These are phyloP conservation scores for Penicillium tannophilum DNA, from an alignment of 495 filamentous ascomycete species.

Conservation along the genomic window DNA sequence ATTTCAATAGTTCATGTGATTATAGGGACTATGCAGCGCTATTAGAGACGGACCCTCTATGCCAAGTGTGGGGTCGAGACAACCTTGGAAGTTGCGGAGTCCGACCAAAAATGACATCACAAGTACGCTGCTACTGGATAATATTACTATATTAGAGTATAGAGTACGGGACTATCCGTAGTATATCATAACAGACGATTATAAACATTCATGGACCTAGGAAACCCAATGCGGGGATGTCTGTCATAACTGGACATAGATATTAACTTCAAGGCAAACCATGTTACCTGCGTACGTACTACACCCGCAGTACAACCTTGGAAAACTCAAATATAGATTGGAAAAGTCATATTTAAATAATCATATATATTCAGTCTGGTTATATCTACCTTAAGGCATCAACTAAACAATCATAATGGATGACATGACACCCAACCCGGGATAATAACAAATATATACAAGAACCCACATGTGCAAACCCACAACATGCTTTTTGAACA, in stretches of 20 bases:
- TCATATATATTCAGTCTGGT: constrained; percentile 13
- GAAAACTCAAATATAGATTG: not conserved
- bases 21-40: not conserved
- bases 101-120: not conserved
- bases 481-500: not conserved
- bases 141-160: not conserved
- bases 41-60: not conserved
- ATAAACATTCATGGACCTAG: not conserved
- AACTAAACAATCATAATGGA: constrained; percentile 3
- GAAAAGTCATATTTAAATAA: not conserved
- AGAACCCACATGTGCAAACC: constrained; percentile 1
- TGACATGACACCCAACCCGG: constrained; percentile 22
- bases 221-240: too few species aligned
- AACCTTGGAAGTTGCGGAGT: not conserved
- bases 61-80: not conserved
- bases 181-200: not conserved
- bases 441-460: constrained; percentile 21
- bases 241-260: too few species aligned
- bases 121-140: not conserved
- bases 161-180: not conserved
- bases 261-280: too few species aligned
- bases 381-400: constrained; percentile 14
- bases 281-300: too few species aligned
- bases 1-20: not conserved
- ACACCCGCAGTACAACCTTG: not conserved